Evolutionary conservation across 2,329 filamentous ascomycete species (phyloP).

Genomic region (Ceratocystis colombiana): DNA sequence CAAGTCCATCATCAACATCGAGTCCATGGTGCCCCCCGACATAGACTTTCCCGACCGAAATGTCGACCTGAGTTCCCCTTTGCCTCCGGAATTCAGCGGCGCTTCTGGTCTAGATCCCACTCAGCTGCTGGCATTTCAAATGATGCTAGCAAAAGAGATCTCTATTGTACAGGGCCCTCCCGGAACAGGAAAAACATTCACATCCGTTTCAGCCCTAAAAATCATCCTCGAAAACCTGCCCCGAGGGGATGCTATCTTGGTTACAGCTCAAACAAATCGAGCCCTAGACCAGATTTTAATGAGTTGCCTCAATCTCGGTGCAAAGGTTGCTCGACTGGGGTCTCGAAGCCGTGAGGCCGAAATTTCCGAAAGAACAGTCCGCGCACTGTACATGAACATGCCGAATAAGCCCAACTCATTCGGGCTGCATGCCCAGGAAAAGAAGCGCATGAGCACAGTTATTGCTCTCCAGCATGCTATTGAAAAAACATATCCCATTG

Average conservation of each 20-base stretch:
- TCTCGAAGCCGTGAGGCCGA: constrained; percentile 21
- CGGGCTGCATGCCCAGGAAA: background rate
- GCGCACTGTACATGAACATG: constrained; percentile 18
- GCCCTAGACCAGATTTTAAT: constrained; percentile 72
- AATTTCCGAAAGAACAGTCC: constrained; percentile 2
- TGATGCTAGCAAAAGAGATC: constrained; percentile 61
- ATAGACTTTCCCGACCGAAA: background rate
- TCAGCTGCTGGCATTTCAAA: constrained; percentile 56
- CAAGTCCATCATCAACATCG: constrained; percentile 18
- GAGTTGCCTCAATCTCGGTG: constrained; percentile 45
- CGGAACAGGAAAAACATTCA: constrained; percentile 64
- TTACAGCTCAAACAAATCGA: constrained; percentile 84
- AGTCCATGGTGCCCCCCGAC: constrained; percentile 6
- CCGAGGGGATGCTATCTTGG: constrained; percentile 57
- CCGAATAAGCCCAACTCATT: background rate
- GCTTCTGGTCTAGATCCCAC: constrained; percentile 46
- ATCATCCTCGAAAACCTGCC: constrained; percentile 49
- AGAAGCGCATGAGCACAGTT: constrained; percentile 38
- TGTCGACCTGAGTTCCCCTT: constrained; percentile 2
- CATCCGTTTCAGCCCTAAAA: constrained; percentile 62
- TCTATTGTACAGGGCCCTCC: constrained; percentile 78
- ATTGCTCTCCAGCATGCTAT: background rate
- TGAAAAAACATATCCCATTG: background rate
- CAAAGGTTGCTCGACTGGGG: constrained; percentile 52
- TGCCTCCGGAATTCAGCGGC: constrained; percentile 24